phyloP scores from a whole-genome alignment of 2,329 filamentous ascomycete species.

The Bipolaris oryzae region DNA sequence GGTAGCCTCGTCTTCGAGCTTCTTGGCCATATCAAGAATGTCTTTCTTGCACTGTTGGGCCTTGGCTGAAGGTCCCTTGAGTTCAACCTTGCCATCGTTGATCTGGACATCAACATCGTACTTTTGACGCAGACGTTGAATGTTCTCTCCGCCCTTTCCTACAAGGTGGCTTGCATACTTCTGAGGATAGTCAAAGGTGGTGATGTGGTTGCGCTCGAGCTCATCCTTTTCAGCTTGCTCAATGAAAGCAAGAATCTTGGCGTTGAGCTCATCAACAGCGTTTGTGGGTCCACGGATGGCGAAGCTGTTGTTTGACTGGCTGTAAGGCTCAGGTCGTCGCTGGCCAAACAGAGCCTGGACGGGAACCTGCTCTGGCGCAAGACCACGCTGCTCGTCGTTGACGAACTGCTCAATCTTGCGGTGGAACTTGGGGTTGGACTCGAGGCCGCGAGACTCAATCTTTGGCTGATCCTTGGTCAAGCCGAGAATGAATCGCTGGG shows the following conservation, averaged over 20 bases:
- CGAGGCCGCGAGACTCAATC: conserved; percentile 60
- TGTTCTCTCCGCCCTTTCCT: conserved; percentile 70
- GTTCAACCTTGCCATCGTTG: conserved; percentile 89
- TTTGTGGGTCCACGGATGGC: conserved; percentile 78
- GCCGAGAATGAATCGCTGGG: conserved; percentile 61
- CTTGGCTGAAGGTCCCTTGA: conserved; percentile 95
- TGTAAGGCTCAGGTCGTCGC: conserved; percentile 54
- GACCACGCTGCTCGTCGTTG: conserved; percentile 60
- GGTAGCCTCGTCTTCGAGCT: conserved; percentile 88
- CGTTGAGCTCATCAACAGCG: conserved; percentile 72
- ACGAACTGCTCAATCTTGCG: conserved; percentile 68
- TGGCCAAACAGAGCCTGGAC: conserved; percentile 61
- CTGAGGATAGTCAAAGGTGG: conserved; percentile 90
- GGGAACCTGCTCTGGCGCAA: conserved; percentile 59
- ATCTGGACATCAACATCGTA: conserved; percentile 83
- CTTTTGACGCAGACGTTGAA: conserved; percentile 71
- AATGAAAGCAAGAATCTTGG: conserved; percentile 78
- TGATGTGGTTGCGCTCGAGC: conserved; percentile 86
- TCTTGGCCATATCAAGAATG: conserved; percentile 78
- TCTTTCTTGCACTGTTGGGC: conserved; percentile 84
- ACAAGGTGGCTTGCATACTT: conserved; percentile 89
- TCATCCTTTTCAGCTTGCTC: conserved; percentile 90
- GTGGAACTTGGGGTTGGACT: conserved; percentile 65
- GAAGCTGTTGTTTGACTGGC: conserved; percentile 62
- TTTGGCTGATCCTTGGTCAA: conserved; percentile 61